Percentiles rank a stretch among this genome's conserved stretches.
phyloP scores from a whole-genome alignment of 108 stramenopile genomes.

The Poteriospumella lacustris region DNA sequence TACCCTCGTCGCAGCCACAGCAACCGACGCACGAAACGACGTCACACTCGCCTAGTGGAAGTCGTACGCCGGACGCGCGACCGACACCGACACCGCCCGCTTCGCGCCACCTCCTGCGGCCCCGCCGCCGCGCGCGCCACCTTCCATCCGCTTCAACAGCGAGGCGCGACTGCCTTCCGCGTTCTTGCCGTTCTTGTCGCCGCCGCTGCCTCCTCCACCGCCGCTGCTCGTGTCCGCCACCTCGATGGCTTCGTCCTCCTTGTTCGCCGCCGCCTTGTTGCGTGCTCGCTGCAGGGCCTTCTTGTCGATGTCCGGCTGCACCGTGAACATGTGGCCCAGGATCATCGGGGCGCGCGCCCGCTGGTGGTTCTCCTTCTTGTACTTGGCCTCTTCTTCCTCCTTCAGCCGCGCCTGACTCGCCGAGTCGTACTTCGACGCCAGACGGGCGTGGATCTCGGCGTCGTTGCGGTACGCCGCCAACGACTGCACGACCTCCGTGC shows the following conservation, averaged over 20 bases:
- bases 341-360: not conserved
- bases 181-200: too few species aligned
- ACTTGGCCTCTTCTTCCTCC: not conserved
- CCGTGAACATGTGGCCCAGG: not conserved
- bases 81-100: not conserved
- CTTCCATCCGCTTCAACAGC: too few species aligned
- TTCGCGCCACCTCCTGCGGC: too few species aligned
- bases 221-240: too few species aligned
- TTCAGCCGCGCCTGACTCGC: too few species aligned
- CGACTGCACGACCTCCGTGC: conserved; percentile 74
- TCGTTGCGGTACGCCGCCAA: conserved; percentile 46
- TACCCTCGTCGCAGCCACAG: not conserved
- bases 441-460: too few species aligned
- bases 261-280: not conserved
- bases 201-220: too few species aligned
- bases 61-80: not conserved
- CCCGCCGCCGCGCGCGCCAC: too few species aligned
- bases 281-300: too few species aligned
- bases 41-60: not conserved
- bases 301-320: conserved; percentile 15
- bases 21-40: not conserved
- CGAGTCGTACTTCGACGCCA: too few species aligned
- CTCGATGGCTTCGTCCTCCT: too few species aligned
- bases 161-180: too few species aligned
- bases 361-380: not conserved